These are phyloP conservation scores for Chaetothyriales sp. DNA, from an alignment of 2,329 filamentous ascomycete genomes.

Conservation along the genomic window DNA sequence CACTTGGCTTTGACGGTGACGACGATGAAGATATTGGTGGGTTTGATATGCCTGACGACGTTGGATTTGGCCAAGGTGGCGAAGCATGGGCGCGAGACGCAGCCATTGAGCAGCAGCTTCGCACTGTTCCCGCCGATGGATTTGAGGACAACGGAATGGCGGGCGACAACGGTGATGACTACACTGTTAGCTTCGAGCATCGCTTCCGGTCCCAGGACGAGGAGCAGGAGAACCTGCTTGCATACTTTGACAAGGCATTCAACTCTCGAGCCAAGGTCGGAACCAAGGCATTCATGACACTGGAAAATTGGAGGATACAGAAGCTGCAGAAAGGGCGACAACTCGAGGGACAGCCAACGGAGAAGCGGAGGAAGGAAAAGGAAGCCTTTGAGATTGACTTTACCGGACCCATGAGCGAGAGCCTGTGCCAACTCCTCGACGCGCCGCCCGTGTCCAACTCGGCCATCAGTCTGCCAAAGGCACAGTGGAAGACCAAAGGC, in stretches of 20 bases:
- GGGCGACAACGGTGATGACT: constrained; percentile 52
- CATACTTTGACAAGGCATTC: constrained; percentile 91
- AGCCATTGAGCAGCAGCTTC: constrained; percentile 71
- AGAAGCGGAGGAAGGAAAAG: constrained; percentile 65
- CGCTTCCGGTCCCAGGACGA: constrained; percentile 36
- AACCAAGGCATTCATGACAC: constrained; percentile 83
- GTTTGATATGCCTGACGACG: constrained; percentile 47
- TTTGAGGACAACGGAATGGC: constrained; percentile 43
- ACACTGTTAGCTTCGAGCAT: constrained; percentile 65
- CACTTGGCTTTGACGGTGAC: constrained; percentile 67
- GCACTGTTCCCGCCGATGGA: constrained; percentile 47
- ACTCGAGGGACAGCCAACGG: constrained; percentile 36
- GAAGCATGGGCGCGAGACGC: constrained; percentile 91
- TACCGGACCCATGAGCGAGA: constrained; percentile 54
- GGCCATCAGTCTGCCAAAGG: constrained; percentile 74
- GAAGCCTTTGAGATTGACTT: constrained; percentile 95
- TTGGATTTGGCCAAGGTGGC: constrained; percentile 87
- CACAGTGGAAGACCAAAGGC: constrained; percentile 89
- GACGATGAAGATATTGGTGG: constrained; percentile 54
- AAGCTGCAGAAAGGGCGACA: constrained; percentile 68
- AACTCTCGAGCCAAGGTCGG: constrained; percentile 33
- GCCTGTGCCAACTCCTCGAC: constrained; percentile 63
- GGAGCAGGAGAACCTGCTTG: constrained; percentile 84
- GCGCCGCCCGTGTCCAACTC: constrained; percentile 68
- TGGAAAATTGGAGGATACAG: constrained; percentile 96